These are phyloP conservation scores for Chlorella sp. DNA, from an alignment of 139 green algal species.

Conservation along the genomic window DNA sequence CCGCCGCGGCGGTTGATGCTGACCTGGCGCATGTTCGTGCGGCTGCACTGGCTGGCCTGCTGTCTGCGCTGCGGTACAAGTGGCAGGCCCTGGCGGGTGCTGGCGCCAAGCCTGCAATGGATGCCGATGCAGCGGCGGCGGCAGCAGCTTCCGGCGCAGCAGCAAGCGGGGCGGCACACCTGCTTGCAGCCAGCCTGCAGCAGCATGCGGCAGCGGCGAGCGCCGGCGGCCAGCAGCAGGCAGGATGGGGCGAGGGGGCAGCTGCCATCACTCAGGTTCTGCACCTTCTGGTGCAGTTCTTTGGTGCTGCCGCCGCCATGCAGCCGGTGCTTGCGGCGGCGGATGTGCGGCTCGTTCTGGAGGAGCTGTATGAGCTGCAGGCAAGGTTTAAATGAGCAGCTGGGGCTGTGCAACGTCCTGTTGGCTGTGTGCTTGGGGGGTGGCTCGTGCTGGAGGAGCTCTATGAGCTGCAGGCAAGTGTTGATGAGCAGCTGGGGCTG, in stretches of 20 bases:
- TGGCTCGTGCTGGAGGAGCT: background rate
- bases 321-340: slow-evolving; percentile 22
- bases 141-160: background rate
- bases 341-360: slow-evolving; percentile 39
- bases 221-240: slow-evolving; percentile 3
- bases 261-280: background rate
- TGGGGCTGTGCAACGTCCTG: background rate
- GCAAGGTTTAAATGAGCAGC: background rate
- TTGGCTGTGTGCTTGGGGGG: background rate
- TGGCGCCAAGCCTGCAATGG: background rate
- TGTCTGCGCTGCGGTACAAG: slow-evolving; percentile 27
- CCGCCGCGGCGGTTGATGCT: background rate
- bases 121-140: background rate
- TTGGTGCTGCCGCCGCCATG: background rate
- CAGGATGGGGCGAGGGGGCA: background rate
- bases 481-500: no score
- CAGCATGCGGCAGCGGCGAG: background rate
- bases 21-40: slow-evolving; percentile 27
- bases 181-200: background rate
- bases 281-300: slow-evolving; percentile 22
- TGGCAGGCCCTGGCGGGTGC: slow-evolving; percentile 22
- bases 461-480: no score
- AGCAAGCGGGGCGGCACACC: background rate
- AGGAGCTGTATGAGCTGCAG: slow-evolving; percentile 45
- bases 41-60: slow-evolving; percentile 13